A percentile compares a stretch with the other conserved stretches of the same genome.
These are phyloP conservation scores for Myxozyma melibiosi DNA, from an alignment of 805 yeast species.

Conservation along the genomic window DNA sequence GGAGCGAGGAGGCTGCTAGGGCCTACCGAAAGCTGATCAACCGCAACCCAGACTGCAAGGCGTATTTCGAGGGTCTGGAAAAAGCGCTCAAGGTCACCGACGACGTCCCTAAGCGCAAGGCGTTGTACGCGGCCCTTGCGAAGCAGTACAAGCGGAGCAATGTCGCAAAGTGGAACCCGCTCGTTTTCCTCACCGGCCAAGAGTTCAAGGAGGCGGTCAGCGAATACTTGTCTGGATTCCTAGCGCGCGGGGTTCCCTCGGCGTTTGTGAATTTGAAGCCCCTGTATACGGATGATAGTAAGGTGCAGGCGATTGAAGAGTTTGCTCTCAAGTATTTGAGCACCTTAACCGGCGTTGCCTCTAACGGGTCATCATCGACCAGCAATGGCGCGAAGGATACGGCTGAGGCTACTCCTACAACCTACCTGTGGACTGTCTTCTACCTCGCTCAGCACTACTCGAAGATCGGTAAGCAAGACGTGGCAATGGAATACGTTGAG, in stretches of 20 bases:
- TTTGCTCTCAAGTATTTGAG: conserved; percentile 54
- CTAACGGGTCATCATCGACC: conserved; percentile 26
- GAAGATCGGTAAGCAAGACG: conserved; percentile 52
- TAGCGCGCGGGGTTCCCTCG: conserved; percentile 85
- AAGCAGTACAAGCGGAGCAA: conserved; percentile 77
- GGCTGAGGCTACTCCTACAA: conserved; percentile 41
- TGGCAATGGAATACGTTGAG: conserved; percentile 62
- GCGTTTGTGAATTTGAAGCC: conserved; percentile 85
- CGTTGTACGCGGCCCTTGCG: conserved; percentile 65
- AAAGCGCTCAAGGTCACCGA: conserved; percentile 58
- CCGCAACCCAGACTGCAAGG: conserved; percentile 80
- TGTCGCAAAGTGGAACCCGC: conserved; percentile 75
- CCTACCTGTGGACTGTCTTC: conserved; percentile 67
- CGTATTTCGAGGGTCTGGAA: conserved; percentile 70
- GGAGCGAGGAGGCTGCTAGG: conserved; percentile 63
- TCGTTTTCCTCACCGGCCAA: conserved; percentile 62
- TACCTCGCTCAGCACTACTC: conserved; percentile 79
- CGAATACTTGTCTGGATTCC: conserved; percentile 60
- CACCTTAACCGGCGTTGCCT: neutral
- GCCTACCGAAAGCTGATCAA: conserved; percentile 69
- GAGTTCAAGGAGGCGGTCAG: conserved; percentile 53
- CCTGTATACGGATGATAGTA: conserved; percentile 56
- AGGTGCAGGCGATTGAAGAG: conserved; percentile 50
- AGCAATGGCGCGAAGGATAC: conserved; percentile 29
- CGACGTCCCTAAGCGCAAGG: conserved; percentile 49